Evolutionary conservation across 2,329 filamentous ascomycete species (phyloP), one percentile per base, ranked within the genome.

Genomic region (Fusarium pilosicola): DNA sequence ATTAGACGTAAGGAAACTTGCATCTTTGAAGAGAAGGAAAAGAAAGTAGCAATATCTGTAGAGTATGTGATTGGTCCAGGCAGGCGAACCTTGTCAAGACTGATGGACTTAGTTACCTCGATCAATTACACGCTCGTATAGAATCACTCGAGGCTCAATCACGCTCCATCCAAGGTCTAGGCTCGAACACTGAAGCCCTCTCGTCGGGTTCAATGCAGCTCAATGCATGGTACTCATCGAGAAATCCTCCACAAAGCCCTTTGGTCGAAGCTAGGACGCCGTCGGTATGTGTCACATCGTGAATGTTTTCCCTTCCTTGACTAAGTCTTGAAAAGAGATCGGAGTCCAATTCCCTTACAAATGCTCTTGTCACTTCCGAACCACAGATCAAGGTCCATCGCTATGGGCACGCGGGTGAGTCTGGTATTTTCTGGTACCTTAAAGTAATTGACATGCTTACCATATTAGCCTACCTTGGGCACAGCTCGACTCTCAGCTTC

Each of bases 351-450:
- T 38, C 55, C 22, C 36, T 75, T 14, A 75, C 65, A 18, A 75
- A 75, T n/a, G 62, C 72, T 8, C 32, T 75, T 10, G 73, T 75
- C 1, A 55, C 69, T 11, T 75, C 69, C 6, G 73, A 73, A 12
- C 72, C 73, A 12, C 73, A 75, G 17, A 73, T 75, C 8, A 75
- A 75, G 36, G 65, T 75, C 5, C 65, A 75, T 30, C 72, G 72
- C 11, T 68, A 75, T 36, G 73, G 73, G 15, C 73, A 75, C 38
- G 60, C 65, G 6, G 67, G 73, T 75, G 62, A 18, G 66, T 36
- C 13, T 36, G n/a, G 13, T 30, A 9, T 5, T 4, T 17, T 34
- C 4, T 11, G 14, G 32, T 34, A 20, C 10, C n/a, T 18, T 15
- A 3, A 15, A 5, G 4, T 8, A 8, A 7, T 15, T 9, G 20